Base-by-base conservation (phyloP, 257 asterid species). In the Gentiana dahurica region DNA sequence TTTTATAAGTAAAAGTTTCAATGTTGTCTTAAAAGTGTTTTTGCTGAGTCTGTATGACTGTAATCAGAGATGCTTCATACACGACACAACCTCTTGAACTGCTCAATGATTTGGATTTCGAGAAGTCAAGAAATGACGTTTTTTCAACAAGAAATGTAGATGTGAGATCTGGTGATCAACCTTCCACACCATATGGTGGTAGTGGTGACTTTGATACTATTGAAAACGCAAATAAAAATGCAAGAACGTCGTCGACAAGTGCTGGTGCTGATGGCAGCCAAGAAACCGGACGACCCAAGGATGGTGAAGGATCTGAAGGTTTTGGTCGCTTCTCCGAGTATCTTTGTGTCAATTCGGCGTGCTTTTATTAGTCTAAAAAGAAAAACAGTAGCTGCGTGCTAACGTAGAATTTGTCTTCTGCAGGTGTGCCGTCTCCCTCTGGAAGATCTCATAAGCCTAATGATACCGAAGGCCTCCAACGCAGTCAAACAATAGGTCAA, bases 11-110 rank as follows among this genome's bases (percentile, higher is more conserved):
- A 58, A 34, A 61, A 46, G 47, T 49, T 34, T 37, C 41, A 35
- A 43, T 54, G 2, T 61, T 51, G 62, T 74, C 34, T 38, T 32
- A 35, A 55, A 36, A n/a, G 46, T 36, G 47, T 58, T 4, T 50
- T 46, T 58, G 64, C 67, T 53, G 55, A 53, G 63, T 49, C 50
- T 61, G 50, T 59, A 15, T 71, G 58, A 64, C 43, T 51, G 55
- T 57, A 37, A 51, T 49, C 80, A 92, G 99, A 79, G 96, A 92
- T 81, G 99, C 99, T 63, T 72, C 94, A 58, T 92, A 88, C 73
- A 69, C 97, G 12, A 92, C 99, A 3, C 97, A 88, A 69, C 99
- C 99, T 70, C 94, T 92, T 62, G 97, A 92, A 87, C 91, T 92
- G 74, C 97, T 92, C 68, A 92, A 88, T 72, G 75, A 79, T 76